Evolutionary conservation across 345 rosid species (phyloP).

Genomic region (Gossypium thurberi): DNA sequence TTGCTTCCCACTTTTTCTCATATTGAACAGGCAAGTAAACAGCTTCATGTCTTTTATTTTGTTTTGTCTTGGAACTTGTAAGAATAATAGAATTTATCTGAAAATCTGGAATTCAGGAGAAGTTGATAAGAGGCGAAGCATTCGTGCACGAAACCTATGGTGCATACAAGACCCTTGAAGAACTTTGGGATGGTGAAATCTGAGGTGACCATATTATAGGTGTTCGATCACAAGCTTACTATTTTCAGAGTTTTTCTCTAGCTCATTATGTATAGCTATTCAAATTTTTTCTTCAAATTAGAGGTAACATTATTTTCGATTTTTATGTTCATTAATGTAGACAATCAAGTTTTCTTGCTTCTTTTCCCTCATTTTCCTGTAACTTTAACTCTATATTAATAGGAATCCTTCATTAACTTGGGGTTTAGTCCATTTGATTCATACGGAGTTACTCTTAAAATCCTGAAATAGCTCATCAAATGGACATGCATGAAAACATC

Average conservation of each 20-base stretch:
- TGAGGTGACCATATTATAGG: not conserved
- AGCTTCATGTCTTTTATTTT: not conserved
- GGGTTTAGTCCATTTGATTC: not conserved
- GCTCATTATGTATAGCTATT: not conserved
- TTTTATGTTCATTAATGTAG: not conserved
- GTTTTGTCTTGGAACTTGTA: no score
- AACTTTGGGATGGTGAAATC: conserved; percentile 23
- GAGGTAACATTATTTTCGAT: not conserved
- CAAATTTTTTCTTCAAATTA: not conserved
- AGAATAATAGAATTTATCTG: not conserved
- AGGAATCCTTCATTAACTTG: not conserved
- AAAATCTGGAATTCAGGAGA: conserved; percentile 29
- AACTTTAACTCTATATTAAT: not conserved
- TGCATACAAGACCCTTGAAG: conserved; percentile 20
- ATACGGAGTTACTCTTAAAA: not conserved
- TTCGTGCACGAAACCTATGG: conserved; percentile 33
- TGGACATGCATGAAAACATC: no score
- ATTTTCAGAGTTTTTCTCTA: not conserved
- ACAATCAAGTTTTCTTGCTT: not conserved
- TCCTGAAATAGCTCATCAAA: no score
- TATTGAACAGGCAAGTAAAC: conserved; percentile 40
- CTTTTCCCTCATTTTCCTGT: not conserved
- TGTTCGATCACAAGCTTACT: not conserved
- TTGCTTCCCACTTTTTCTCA: conserved; percentile 26
- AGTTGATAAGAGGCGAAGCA: conserved; percentile 23